These are phyloP conservation scores for Fusarium sp. DNA, from an alignment of 2,329 filamentous ascomycete genomes.

Conservation along the genomic window DNA sequence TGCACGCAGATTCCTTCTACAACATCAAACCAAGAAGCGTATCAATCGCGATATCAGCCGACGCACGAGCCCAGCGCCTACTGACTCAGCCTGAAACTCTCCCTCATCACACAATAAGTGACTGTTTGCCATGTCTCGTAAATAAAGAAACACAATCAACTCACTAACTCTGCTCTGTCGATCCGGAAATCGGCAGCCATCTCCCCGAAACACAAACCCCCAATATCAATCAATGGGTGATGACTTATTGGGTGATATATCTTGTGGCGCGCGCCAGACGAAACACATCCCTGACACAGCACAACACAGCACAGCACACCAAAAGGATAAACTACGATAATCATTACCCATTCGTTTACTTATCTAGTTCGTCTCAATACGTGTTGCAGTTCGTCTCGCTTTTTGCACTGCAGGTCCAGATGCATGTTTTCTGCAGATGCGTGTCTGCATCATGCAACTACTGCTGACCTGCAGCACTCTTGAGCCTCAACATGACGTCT, in stretches of 20 bases:
- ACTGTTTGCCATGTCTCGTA: neutral
- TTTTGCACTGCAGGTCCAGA: constrained; percentile 23
- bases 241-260: constrained; percentile 9
- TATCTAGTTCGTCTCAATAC: constrained; percentile 35
- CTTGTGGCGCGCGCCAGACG: constrained; percentile 45
- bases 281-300: constrained; percentile 38
- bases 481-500: constrained; percentile 44
- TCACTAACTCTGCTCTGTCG: constrained; percentile 13
- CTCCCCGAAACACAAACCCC: constrained; percentile 32
- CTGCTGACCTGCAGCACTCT: constrained; percentile 41
- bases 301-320: constrained; percentile 12
- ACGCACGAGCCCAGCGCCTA: constrained; percentile 12
- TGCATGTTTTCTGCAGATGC: constrained; percentile 25
- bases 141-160: neutral
- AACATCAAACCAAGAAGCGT: neutral
- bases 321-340: constrained; percentile 9
- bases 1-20: neutral
- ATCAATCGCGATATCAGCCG: neutral
- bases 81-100: constrained; percentile 30
- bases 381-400: constrained; percentile 35
- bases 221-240: neutral
- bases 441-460: constrained; percentile 39
- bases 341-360: constrained; percentile 20
- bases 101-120: constrained; percentile 13
- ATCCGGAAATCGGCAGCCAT: constrained; percentile 33